A percentile compares a stretch with the other conserved stretches of the same genome.
phyloP scores from a whole-genome alignment of 176 grass and related monocot species.

The Oryza brachyantha region DNA sequence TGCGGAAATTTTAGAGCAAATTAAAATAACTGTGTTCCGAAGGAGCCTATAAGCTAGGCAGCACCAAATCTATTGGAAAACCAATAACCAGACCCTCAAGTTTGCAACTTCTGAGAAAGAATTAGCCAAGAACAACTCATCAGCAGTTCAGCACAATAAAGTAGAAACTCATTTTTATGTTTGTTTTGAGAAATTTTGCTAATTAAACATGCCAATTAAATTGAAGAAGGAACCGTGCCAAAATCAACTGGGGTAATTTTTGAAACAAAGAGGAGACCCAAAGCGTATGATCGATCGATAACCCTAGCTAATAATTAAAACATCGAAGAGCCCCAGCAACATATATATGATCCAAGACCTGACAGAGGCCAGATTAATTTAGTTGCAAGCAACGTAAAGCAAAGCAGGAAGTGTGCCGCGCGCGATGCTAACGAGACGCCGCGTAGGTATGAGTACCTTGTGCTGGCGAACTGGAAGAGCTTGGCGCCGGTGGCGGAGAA shows the following conservation, averaged over 20 bases:
- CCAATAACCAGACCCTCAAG: background rate
- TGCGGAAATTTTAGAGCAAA: no score
- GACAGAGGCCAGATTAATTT: background rate
- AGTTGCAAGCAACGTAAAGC: background rate
- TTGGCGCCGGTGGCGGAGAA: conserved; percentile 84
- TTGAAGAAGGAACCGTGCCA: background rate
- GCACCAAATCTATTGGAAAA: background rate
- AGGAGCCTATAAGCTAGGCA: no score
- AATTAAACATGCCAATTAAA: background rate
- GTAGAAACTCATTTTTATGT: no score
- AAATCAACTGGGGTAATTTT: background rate
- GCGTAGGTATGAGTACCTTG: conserved; percentile 48
- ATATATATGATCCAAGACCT: background rate
- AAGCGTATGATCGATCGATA: background rate
- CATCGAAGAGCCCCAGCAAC: background rate
- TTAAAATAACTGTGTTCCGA: no score
- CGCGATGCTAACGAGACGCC: background rate
- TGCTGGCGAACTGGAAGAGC: conserved; percentile 55
- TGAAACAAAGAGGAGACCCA: background rate
- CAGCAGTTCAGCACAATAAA: no score
- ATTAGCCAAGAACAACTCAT: no score
- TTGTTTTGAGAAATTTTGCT: background rate
- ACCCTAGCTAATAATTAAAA: no score
- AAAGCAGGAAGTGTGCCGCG: no score
- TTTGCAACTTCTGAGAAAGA: no score